A percentile compares a stretch with the other conserved stretches of the same genome.
phyloP scores from a whole-genome alignment of 495 filamentous ascomycete species.

The Penicillium pancosmium region DNA sequence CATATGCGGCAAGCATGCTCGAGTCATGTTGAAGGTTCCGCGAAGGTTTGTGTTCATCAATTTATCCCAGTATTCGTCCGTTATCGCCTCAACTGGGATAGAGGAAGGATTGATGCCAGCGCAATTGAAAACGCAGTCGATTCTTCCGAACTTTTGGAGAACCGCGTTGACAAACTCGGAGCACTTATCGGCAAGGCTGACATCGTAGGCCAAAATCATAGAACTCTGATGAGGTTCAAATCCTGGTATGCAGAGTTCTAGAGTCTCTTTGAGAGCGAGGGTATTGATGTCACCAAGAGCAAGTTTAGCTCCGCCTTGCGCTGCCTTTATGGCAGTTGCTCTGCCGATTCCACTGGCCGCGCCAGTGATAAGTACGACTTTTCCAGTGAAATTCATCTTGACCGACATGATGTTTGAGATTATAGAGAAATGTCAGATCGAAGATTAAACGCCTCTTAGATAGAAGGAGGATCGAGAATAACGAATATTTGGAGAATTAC shows the following conservation, averaged over 20 bases:
- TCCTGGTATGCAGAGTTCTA: background rate
- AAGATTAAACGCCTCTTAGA: background rate
- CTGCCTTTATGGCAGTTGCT: slow-evolving; percentile 7
- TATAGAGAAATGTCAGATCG: background rate
- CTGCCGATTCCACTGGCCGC: slow-evolving; percentile 4
- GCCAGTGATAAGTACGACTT: slow-evolving; percentile 7
- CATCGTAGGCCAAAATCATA: background rate
- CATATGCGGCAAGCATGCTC: slow-evolving; percentile 12
- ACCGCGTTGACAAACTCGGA: background rate
- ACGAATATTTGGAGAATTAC: background rate
- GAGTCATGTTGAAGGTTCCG: background rate
- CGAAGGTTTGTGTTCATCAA: slow-evolving; percentile 1
- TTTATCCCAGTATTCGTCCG: slow-evolving; percentile 6
- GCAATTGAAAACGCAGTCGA: slow-evolving; percentile 7
- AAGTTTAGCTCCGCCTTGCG: background rate
- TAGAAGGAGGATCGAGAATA: background rate
- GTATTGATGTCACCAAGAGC: slow-evolving; percentile 4
- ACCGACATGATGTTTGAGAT: background rate
- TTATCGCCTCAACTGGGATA: background rate
- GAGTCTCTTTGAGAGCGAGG: background rate
- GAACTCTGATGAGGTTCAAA: background rate
- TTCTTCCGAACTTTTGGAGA: background rate
- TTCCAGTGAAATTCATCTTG: background rate
- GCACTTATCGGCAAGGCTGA: background rate
- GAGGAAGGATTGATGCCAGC: slow-evolving; percentile 6